phyloP scores from a whole-genome alignment of 306 rosid species.

The Carpinus fangiana region DNA sequence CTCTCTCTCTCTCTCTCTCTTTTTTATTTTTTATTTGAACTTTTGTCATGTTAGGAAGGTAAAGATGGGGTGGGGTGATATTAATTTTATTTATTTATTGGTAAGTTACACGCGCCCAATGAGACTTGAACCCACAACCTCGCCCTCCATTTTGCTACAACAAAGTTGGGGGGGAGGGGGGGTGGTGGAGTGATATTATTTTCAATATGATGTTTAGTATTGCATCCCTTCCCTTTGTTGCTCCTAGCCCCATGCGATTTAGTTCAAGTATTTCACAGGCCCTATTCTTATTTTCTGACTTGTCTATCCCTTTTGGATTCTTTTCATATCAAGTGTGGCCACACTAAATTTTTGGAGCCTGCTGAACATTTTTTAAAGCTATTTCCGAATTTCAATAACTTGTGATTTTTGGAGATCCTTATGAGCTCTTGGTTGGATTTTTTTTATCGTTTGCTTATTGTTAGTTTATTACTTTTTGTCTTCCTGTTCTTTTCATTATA shows the following conservation, averaged over 20 bases:
- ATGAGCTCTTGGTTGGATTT: not conserved
- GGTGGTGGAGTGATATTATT: too few relatives aligned
- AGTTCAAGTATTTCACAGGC: not conserved
- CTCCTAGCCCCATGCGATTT: not conserved
- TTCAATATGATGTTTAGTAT: too few relatives aligned
- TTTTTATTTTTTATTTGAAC: not conserved
- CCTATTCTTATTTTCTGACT: not conserved
- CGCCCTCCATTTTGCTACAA: too few relatives aligned
- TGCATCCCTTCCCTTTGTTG: too few relatives aligned
- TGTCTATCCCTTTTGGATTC: not conserved
- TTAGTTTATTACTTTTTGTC: constrained; percentile 7
- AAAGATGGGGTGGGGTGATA: too few relatives aligned
- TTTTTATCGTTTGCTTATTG: constrained; percentile 1
- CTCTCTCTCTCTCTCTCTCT: not conserved
- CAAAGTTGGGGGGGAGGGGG: too few relatives aligned
- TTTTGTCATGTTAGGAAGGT: not conserved
- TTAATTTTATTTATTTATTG: too few relatives aligned
- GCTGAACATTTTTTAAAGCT: not conserved
- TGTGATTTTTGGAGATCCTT: not conserved
- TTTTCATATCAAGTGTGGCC: not conserved
- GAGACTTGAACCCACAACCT: too few relatives aligned
- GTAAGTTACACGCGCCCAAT: too few relatives aligned
- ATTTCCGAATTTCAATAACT: not conserved
- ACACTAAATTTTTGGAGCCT: not conserved
- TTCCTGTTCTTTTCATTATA: not conserved